A percentile compares a stretch with the other conserved stretches of the same genome.
These are phyloP conservation scores for Fusarium verticillioides DNA, from an alignment of 2,329 filamentous ascomycete species.

Conservation along the genomic window DNA sequence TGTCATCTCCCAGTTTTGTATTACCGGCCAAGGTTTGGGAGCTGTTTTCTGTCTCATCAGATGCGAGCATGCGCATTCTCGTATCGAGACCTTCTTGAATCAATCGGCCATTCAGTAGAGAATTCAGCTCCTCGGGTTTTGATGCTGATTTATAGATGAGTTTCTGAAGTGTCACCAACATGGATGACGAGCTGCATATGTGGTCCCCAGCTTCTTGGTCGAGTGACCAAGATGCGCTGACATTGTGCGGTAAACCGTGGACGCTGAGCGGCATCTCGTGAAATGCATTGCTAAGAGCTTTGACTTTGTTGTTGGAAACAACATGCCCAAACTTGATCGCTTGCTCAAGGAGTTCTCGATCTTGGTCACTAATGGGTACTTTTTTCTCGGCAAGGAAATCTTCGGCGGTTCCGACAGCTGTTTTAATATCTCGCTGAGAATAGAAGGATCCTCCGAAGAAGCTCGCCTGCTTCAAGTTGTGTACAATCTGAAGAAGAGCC, in stretches of 20 bases:
- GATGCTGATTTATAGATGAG: constrained; percentile 59
- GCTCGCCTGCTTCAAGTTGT: constrained; percentile 83
- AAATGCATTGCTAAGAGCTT: constrained; percentile 72
- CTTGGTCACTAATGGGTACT: constrained; percentile 68
- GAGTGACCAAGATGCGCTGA: constrained; percentile 75
- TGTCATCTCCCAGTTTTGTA: constrained; percentile 55
- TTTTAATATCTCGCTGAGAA: constrained; percentile 68
- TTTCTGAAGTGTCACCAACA: constrained; percentile 65
- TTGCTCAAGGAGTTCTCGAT: constrained; percentile 68
- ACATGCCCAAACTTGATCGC: constrained; percentile 73
- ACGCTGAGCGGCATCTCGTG: constrained; percentile 85
- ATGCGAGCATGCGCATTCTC: constrained; percentile 47
- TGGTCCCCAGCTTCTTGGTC: constrained; percentile 61
- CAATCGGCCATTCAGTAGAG: constrained; percentile 60
- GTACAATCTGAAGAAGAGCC: constrained; percentile 74
- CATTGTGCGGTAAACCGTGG: constrained; percentile 70
- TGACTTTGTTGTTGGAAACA: constrained; percentile 70
- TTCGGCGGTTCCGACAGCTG: constrained; percentile 72
- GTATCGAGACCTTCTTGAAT: constrained; percentile 54
- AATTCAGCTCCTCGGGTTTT: constrained; percentile 57
- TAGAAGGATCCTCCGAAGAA: constrained; percentile 89
- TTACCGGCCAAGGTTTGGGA: constrained; percentile 54
- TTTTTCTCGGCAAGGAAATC: constrained; percentile 73
- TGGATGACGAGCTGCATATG: constrained; percentile 60
- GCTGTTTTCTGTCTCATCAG: constrained; percentile 16